Evolutionary conservation across 768 basidiomycete genomes (phyloP).

Genomic region (Amanita rubescens): DNA sequence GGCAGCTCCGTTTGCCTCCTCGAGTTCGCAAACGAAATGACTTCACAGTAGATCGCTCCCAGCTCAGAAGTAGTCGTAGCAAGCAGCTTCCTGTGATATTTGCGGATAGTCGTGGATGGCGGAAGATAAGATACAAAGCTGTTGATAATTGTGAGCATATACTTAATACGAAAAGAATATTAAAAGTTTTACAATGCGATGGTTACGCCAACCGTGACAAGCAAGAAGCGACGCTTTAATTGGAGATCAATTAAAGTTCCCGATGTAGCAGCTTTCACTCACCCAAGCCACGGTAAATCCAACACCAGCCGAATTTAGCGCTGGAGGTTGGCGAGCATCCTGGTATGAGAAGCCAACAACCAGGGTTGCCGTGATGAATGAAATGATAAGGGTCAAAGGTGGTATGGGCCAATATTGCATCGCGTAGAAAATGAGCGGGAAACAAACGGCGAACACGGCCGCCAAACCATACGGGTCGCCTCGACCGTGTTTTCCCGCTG

Average conservation of each 20-base stretch:
- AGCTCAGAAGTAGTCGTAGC: constrained; percentile 62
- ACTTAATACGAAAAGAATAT: neutral
- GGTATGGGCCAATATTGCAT: constrained; percentile 68
- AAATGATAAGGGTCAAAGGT: constrained; percentile 64
- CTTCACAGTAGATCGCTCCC: constrained; percentile 67
- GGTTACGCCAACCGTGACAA: constrained; percentile 64
- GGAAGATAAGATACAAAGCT: constrained; percentile 67
- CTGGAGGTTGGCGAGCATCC: constrained; percentile 39
- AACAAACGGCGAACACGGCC: constrained; percentile 57
- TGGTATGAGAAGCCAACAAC: constrained; percentile 73
- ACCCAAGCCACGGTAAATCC: constrained; percentile 74
- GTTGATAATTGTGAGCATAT: neutral
- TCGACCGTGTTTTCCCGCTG: constrained; percentile 41
- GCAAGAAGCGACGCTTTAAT: constrained; percentile 53
- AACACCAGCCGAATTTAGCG: constrained; percentile 46
- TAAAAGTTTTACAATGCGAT: constrained; percentile 69
- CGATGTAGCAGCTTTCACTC: constrained; percentile 9
- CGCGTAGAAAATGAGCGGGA: constrained; percentile 67
- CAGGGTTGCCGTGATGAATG: constrained; percentile 55
- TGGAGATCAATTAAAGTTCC: neutral
- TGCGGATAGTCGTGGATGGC: constrained; percentile 69
- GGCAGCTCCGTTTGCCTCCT: constrained; percentile 42
- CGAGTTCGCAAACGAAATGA: constrained; percentile 64
- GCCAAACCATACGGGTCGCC: constrained; percentile 69
- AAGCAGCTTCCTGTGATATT: constrained; percentile 64